Evolutionary conservation across 2,329 filamentous ascomycete genomes (phyloP), one percentile per base, ranked within the genome.

Genomic region (Botrytis pseudocinerea): DNA sequence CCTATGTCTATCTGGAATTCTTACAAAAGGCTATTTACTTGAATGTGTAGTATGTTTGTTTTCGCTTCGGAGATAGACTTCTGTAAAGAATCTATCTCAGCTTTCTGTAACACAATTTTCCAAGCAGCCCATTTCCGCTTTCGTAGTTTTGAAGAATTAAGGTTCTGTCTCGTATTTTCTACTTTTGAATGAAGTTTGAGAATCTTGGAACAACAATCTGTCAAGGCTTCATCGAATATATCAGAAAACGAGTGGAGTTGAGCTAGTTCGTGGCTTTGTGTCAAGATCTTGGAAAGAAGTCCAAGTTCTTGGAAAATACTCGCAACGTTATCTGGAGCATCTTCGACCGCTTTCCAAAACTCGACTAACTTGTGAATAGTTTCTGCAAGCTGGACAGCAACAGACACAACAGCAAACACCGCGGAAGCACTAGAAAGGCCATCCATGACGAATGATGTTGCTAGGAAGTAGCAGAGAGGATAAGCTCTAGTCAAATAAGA

Each of bases 281-380:
- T 46, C 40, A 46, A 64, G 18, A 70, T 71, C 25, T 44, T 62
- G 57, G 69, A 71, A 16, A 71, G 57, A 38, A 71, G 59, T 20
- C 4, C 42, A 35, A 71, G n/a, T 44, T 64, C 69, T 71, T 10
- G 28, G 40, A 63, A 62, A 7, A 63, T 32, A 28, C 28, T 60
- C n/a, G 40, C 18, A 51, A 71, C 16, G 25, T 63, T 44, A 38
- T 70, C 38, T 6, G 57, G 59, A 32, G 57, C 69, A 71, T 71
- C 40, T 54, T 71, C 44, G 32, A 71, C 69, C 10, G 69, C 59
- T 48, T 38, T 63, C 69, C 57, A 71, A 63, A 71, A 71, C 2
- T 48, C 69, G 32, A 62, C 40, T 71, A 64, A 40, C 20, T 46
- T 63, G 1, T 46, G 60, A 46, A 71, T 25, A n/a, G 51, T 60